Conservation (phyloP, 2,329 filamentous ascomycete species). For the Penicillium freii region DNA sequence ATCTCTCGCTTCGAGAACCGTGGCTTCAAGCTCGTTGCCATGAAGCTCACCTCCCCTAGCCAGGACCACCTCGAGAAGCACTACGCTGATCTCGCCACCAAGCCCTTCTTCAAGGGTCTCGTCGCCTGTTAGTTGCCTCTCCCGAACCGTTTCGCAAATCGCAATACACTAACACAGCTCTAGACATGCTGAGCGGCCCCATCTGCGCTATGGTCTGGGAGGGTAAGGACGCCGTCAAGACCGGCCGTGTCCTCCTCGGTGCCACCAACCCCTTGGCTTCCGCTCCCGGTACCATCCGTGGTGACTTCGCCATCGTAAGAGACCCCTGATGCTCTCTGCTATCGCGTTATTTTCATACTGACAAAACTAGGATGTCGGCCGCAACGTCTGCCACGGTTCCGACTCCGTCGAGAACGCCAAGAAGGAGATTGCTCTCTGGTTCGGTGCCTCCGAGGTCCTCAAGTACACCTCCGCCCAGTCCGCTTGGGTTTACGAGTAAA, state of each 20-base stretch:
- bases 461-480: slow-evolving; percentile 79
- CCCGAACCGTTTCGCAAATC: not conserved
- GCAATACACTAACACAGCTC: slow-evolving; percentile 19
- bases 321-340: not conserved
- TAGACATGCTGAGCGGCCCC: slow-evolving; percentile 95
- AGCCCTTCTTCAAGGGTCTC: slow-evolving; percentile 96
- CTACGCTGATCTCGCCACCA: slow-evolving; percentile 87
- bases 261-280: slow-evolving; percentile 98
- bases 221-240: slow-evolving; percentile 98
- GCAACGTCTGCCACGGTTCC: slow-evolving; percentile 99
- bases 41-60: slow-evolving; percentile 88
- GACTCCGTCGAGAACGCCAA: slow-evolving; percentile 98
- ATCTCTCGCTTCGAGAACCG: slow-evolving; percentile 97
- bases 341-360: slow-evolving; percentile 1
- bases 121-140: slow-evolving; percentile 69
- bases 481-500: slow-evolving; percentile 92
- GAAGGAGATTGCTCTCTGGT: slow-evolving; percentile 99
- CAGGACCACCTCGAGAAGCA: slow-evolving; percentile 98
- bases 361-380: slow-evolving; percentile 67
- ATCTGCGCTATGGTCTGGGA: slow-evolving; percentile 99
- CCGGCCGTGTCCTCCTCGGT: slow-evolving; percentile 90
- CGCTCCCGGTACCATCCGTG: slow-evolving; percentile 95
- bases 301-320: slow-evolving; percentile 74
- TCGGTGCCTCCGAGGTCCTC: slow-evolving; percentile 82
- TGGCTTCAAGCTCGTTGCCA: slow-evolving; percentile 96